A percentile compares a stretch with the other conserved stretches of the same genome.
phyloP scores from a whole-genome alignment of 495 filamentous ascomycete genomes.

The Schizothecium vesticola region DNA sequence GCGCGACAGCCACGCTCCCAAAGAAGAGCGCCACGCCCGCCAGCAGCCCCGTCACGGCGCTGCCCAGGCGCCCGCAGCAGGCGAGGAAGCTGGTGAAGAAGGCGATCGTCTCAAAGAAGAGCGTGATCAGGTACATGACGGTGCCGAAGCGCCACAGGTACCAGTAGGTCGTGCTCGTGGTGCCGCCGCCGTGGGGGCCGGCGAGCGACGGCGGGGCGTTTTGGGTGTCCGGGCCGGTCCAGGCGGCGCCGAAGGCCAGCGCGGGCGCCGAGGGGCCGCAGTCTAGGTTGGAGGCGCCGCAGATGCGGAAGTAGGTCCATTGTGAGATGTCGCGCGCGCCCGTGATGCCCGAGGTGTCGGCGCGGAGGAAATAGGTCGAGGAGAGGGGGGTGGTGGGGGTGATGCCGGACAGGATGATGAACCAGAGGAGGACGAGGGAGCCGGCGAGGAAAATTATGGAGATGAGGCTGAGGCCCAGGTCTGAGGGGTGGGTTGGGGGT shows the following conservation, averaged over 20 bases:
- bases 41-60: conserved; percentile 37
- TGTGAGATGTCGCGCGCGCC: conserved; percentile 58
- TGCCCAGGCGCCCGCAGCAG: conserved; percentile 45
- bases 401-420: conserved; percentile 70
- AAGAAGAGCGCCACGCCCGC: conserved; percentile 39
- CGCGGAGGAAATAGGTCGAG: conserved; percentile 76
- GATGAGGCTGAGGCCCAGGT: conserved; percentile 36
- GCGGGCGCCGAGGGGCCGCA: conserved; percentile 42
- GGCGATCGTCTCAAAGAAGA: conserved; percentile 54
- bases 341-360: conserved; percentile 63
- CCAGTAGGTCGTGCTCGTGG: conserved; percentile 45
- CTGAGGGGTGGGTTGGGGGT: conserved; percentile 12
- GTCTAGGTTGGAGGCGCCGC: conserved; percentile 43
- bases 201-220: conserved; percentile 38
- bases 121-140: conserved; percentile 69
- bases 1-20: conserved; percentile 39
- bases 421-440: conserved; percentile 70
- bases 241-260: conserved; percentile 47
- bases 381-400: conserved; percentile 57
- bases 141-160: conserved; percentile 60
- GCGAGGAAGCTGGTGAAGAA: conserved; percentile 50
- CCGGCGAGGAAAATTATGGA: conserved; percentile 72
- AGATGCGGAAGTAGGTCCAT: conserved; percentile 84
- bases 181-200: conserved; percentile 40
- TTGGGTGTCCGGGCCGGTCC: conserved; percentile 34